A percentile compares a stretch with the other conserved stretches of the same genome.
Evolutionary conservation across 495 filamentous ascomycete species (phyloP).

Genomic region (Tuber melanosporum): DNA sequence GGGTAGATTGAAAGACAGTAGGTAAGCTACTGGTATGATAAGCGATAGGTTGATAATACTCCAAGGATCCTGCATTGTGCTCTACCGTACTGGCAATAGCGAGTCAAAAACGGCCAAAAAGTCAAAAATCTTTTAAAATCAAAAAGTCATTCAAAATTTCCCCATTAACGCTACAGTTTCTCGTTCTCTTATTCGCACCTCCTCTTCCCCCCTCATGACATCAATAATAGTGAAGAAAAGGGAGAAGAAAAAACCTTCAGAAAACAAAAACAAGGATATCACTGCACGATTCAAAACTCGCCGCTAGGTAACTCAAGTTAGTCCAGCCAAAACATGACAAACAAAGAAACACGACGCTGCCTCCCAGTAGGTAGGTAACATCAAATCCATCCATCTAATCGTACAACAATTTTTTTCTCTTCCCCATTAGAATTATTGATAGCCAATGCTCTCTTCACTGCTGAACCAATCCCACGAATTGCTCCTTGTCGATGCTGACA

Average conservation of each 20-base stretch:
- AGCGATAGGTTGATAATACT: background rate
- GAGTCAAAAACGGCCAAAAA: background rate
- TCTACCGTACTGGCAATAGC: background rate
- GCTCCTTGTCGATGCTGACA: slow-evolving; percentile 7
- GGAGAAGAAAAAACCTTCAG: background rate
- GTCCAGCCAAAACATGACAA: background rate
- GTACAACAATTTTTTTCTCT: slow-evolving; percentile 10
- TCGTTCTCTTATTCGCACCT: background rate
- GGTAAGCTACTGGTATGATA: background rate
- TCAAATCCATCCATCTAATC: slow-evolving; percentile 20
- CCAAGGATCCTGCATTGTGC: background rate
- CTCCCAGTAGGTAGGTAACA: slow-evolving; percentile 7
- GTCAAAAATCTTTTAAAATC: background rate
- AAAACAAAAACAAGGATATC: slow-evolving; percentile 1
- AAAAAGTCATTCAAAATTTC: background rate
- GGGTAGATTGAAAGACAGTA: background rate
- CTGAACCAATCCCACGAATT: slow-evolving; percentile 9
- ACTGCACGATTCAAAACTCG: background rate
- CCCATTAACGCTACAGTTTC: background rate
- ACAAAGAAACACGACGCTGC: slow-evolving; percentile 12
- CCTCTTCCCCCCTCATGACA: background rate
- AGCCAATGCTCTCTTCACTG: slow-evolving; percentile 16
- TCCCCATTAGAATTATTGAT: background rate
- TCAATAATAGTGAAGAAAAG: background rate
- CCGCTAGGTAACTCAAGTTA: background rate